Conservation (phyloP, 2,329 filamentous ascomycete species). For the Dactylonectria estremocensis region DNA sequence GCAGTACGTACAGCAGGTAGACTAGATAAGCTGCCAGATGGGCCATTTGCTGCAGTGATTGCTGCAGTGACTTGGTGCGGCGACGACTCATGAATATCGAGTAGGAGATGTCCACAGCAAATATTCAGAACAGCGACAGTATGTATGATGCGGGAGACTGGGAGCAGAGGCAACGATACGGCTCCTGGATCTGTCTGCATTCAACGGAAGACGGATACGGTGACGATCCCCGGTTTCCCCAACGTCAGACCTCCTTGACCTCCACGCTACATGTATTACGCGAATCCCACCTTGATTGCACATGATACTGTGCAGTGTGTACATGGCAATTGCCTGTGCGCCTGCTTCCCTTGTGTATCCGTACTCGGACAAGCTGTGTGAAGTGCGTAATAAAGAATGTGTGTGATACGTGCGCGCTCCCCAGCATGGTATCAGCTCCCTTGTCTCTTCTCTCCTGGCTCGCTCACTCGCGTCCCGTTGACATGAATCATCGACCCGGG, state of each 20-base stretch:
- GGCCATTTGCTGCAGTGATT: neutral
- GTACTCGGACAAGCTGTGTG: no score
- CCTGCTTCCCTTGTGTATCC: no score
- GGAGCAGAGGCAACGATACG: neutral
- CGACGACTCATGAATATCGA: no score
- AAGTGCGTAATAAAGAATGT: no score
- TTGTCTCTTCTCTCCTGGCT: constrained; percentile 21
- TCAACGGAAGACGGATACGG: neutral
- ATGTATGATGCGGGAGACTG: neutral
- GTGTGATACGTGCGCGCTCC: neutral
- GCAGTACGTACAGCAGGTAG: neutral
- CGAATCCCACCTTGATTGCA: neutral
- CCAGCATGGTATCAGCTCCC: constrained; percentile 7
- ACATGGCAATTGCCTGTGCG: no score
- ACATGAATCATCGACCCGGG: neutral
- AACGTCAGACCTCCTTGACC: neutral
- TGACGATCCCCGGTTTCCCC: constrained; percentile 5
- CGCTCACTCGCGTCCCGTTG: constrained; percentile 5
- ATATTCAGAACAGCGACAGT: neutral
- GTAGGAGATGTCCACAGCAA: neutral
- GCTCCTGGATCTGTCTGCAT: neutral
- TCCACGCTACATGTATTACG: neutral
- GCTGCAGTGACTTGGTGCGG: no score
- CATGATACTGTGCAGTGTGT: neutral
- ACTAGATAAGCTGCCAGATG: neutral